Conservation (phyloP, 495 filamentous ascomycete species). For the Jackrogersella minutella region DNA sequence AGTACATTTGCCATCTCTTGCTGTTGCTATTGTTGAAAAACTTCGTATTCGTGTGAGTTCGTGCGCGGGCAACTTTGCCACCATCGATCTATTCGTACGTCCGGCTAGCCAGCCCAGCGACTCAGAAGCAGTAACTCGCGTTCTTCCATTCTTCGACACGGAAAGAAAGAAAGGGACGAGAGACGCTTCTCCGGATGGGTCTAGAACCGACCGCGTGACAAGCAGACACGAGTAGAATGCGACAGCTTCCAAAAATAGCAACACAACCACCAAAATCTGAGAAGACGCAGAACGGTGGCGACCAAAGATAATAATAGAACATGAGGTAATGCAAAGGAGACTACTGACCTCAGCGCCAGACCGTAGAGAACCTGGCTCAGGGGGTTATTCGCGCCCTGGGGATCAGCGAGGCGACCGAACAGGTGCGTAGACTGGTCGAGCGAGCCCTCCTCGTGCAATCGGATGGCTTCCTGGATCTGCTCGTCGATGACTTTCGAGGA, state of each 20-base stretch:
- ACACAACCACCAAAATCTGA: not conserved
- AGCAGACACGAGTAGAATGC: constrained; percentile 21
- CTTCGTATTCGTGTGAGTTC: constrained; percentile 26
- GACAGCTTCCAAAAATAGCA: constrained; percentile 35
- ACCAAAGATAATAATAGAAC: constrained; percentile 8
- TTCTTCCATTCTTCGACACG: not conserved
- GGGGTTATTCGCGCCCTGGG: constrained; percentile 85
- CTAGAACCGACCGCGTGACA: constrained; percentile 21
- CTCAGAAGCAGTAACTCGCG: not conserved
- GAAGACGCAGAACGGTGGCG: constrained; percentile 12
- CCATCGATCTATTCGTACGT: constrained; percentile 26
- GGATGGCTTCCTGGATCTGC: constrained; percentile 95
- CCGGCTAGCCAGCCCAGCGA: not conserved
- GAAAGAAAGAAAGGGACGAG: not conserved
- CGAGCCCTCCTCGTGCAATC: constrained; percentile 84
- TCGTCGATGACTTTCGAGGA: constrained; percentile 66
- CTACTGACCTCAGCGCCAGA: constrained; percentile 82
- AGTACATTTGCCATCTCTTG: not conserved
- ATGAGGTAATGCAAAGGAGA: not conserved
- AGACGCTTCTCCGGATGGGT: constrained; percentile 5
- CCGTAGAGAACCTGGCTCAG: constrained; percentile 96
- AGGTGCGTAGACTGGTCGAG: constrained; percentile 79
- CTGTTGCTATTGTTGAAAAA: not conserved
- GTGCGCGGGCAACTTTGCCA: constrained; percentile 31
- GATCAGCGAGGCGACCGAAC: constrained; percentile 89